A percentile compares a stretch with the other conserved stretches of the same genome.
Evolutionary conservation across 169 alveolate species (phyloP).

Genomic region (Cryptosporidium bovis): DNA sequence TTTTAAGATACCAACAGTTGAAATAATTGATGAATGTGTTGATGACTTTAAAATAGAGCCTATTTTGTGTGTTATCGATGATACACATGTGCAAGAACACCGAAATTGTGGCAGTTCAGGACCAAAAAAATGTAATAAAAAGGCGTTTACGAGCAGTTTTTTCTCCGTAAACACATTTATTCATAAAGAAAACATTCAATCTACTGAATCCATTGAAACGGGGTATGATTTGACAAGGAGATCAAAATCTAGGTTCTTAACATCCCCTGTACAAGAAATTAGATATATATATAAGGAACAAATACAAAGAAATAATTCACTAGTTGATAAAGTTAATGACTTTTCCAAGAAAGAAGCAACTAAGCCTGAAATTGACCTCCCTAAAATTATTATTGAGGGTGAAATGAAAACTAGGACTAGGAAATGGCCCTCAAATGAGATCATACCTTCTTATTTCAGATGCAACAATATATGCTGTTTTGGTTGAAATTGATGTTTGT

Average conservation of each 20-base stretch:
- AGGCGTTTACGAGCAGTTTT: neutral
- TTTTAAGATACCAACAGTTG: neutral
- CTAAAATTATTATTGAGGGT: neutral
- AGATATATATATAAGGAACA: neutral
- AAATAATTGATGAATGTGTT: neutral
- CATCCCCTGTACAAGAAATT: neutral
- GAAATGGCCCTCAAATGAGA: neutral
- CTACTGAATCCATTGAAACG: constrained; percentile 8
- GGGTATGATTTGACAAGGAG: neutral
- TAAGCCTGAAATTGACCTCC: constrained; percentile 4
- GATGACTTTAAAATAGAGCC: neutral
- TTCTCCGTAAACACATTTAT: neutral
- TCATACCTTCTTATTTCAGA: constrained; percentile 4
- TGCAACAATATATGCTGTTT: constrained; percentile 34
- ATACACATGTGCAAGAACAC: neutral
- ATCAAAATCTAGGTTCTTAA: neutral
- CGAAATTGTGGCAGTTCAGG: neutral
- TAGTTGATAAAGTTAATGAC: no score
- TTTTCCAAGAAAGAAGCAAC: neutral
- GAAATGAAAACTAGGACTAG: neutral
- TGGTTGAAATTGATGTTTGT: neutral
- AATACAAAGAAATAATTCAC: no score
- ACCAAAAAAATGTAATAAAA: neutral
- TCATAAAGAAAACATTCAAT: constrained; percentile 9
- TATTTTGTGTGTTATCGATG: neutral